Base-by-base conservation (phyloP, 2,329 filamentous ascomycete species). In the Neopestalotiopsis sp. region DNA sequence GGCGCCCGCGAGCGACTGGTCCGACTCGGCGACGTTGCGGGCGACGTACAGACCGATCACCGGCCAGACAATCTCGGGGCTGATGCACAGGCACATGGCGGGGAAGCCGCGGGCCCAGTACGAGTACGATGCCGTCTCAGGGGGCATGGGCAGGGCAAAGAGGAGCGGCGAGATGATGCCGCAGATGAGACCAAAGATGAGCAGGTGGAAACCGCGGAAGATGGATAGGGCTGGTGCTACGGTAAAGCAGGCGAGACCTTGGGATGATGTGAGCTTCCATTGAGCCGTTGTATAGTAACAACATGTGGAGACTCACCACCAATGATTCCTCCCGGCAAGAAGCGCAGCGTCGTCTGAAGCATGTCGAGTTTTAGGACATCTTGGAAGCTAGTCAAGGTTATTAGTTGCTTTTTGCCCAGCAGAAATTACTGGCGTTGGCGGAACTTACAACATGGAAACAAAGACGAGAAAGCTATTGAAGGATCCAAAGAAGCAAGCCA, bases 1-100 rank as follows among this genome's bases (percentile, higher is more conserved):
- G 57, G 24, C 57, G 57, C 57, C 57, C 13, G 24, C 57, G 20
- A 60, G 57, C 9, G 57, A 60, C 57, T 60, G 57, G 57, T 60
- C 57, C n/a, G 24, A 30, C 24, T 60, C 57, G 12, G 57, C 6
- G 57, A 60, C 24, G 17, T 20, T 30, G 6, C 32, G 24, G 13
- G 32, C 57, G 1, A 60, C 32, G 20, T 13, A 60, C 3, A 60
- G 57, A 20, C 32, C 32, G 24, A 60, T 60, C 2, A 34, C 32
- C 0, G 57, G 57, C 57, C 24, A 30, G 4, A 60, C 24, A 12
- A 60, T 24, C 10, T 60, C 57, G 24, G 32, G 24, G 20, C 57
- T 60, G n/a, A 60, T 14, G 20, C 57, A 60, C 2, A 60, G 20
- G 6, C 20, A 60, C 57, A 60, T 60, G 14, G 57, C 57, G 24